phyloP scores from a whole-genome alignment of 805 yeast genomes.

The Myxozyma lipomycoides region DNA sequence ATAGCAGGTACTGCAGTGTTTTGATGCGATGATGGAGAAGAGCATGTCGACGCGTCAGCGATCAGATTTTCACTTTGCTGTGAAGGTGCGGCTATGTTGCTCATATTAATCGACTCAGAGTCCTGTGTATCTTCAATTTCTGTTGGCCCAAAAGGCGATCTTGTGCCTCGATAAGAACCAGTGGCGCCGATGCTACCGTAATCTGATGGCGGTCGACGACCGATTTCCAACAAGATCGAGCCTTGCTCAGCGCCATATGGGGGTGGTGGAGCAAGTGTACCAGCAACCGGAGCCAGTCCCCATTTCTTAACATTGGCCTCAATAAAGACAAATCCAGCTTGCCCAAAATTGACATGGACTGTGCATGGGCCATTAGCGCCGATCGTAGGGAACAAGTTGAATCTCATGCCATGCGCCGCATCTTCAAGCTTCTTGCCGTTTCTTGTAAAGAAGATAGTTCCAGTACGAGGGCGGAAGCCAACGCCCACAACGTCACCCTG shows the following conservation, averaged over 20 bases:
- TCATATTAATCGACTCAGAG: conserved; percentile 9
- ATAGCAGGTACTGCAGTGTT: background rate
- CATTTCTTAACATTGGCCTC: conserved; percentile 92
- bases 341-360: conserved; percentile 86
- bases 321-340: conserved; percentile 80
- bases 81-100: background rate
- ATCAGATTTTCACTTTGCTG: too few relatives aligned
- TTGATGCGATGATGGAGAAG: conserved; percentile 1
- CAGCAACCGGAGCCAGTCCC: conserved; percentile 91
- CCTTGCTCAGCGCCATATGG: conserved; percentile 75
- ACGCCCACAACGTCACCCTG: conserved; percentile 92
- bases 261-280: conserved; percentile 89
- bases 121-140: conserved; percentile 12
- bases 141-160: conserved; percentile 19
- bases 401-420: conserved; percentile 65
- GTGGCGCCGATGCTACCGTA: conserved; percentile 10
- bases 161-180: conserved; percentile 4
- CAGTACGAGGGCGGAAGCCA: conserved; percentile 77
- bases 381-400: conserved; percentile 77
- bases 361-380: conserved; percentile 82
- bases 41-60: too few relatives aligned
- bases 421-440: conserved; percentile 90
- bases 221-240: conserved; percentile 65
- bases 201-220: conserved; percentile 9
- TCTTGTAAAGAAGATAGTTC: conserved; percentile 87